A percentile compares a stretch with the other conserved stretches of the same genome.
phyloP scores from a whole-genome alignment of 2,329 filamentous ascomycete genomes.

The Alternaria sp. region DNA sequence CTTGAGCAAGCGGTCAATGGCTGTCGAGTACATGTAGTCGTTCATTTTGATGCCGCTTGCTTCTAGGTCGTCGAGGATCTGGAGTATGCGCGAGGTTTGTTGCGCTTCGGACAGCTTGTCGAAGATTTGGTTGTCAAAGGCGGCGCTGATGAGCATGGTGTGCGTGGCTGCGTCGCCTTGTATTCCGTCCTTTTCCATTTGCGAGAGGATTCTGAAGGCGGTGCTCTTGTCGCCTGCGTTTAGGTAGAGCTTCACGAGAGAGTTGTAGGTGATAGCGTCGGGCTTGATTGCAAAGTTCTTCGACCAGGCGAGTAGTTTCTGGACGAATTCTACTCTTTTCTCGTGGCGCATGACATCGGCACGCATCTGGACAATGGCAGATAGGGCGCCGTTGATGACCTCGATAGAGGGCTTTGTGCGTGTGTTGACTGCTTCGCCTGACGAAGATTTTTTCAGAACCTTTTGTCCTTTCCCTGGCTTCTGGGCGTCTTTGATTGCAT shows the following conservation, averaged over 20 bases:
- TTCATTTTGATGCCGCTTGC: slow-evolving; percentile 66
- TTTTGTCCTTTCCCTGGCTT: slow-evolving; percentile 19
- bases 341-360: slow-evolving; percentile 52
- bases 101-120: slow-evolving; percentile 55
- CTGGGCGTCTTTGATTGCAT: slow-evolving; percentile 22
- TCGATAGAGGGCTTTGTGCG: slow-evolving; percentile 68
- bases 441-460: slow-evolving; percentile 20
- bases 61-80: slow-evolving; percentile 65
- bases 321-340: slow-evolving; percentile 49
- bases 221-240: slow-evolving; percentile 59
- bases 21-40: slow-evolving; percentile 70
- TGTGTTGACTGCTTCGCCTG: slow-evolving; percentile 42
- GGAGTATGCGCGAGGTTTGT: slow-evolving; percentile 62
- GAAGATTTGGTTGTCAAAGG: slow-evolving; percentile 61
- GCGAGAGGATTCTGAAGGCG: slow-evolving; percentile 62
- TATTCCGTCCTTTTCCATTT: slow-evolving; percentile 67
- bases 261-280: slow-evolving; percentile 68
- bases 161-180: slow-evolving; percentile 73
- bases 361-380: slow-evolving; percentile 62
- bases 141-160: slow-evolving; percentile 72
- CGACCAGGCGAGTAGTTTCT: slow-evolving; percentile 55
- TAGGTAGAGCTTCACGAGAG: slow-evolving; percentile 69
- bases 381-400: slow-evolving; percentile 74
- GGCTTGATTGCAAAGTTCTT: slow-evolving; percentile 56
- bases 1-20: slow-evolving; percentile 71